Base-by-base conservation (phyloP, 371 early-diverging fungal species). In the Zopfochytrium polystomum region DNA sequence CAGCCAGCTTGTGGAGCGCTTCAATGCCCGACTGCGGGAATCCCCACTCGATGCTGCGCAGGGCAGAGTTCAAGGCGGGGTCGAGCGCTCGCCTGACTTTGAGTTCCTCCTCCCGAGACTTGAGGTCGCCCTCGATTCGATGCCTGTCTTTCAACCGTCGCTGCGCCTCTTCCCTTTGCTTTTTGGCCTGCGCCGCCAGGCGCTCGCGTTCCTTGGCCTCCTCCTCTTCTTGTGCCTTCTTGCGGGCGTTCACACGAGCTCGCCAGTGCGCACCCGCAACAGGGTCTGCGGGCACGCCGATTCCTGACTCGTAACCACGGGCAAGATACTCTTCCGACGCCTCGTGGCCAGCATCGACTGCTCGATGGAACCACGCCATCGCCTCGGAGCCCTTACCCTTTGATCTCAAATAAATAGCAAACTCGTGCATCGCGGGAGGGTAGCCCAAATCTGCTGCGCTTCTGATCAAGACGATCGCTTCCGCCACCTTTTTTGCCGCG, bases 251-350 rank as follows among this genome's bases (percentile, higher is more conserved):
- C 26, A 66, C 67, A 5, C 67, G 51, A 9, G 61, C 57, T 22
- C 67, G 22, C 67, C 67, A 66, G 4, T 61, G 62, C 1, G 67
- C 67, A n/a, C 67, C 67, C 2, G 67, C 67, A 0, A 66, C 62
- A 27, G 61, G 58, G 27, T 66, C 67, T 4, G n/a, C 27, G 2
- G 55, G 35, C 27, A 58, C 67, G 26, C 67, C 67, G 5, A 66
- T 43, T 15, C 67, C 67, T 29, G 51, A 9, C 29, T 66, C 67
- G 38, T 66, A 66, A 3, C 67, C 67, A 35, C 62, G 62, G 11
- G 67, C 67, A 32, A 66, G 47, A 20, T 55, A 58, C 38, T 61
- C 67, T 42, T 66, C 67, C 6, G 62, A 38, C n/a, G 27, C 58
- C 5, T 51, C 62, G 18, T 31, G 52, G 2, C 62, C 67, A 3